A percentile compares a stretch with the other conserved stretches of the same genome.
phyloP scores from a whole-genome alignment of 257 asterid genomes.

The Primulina huaijiensis region DNA sequence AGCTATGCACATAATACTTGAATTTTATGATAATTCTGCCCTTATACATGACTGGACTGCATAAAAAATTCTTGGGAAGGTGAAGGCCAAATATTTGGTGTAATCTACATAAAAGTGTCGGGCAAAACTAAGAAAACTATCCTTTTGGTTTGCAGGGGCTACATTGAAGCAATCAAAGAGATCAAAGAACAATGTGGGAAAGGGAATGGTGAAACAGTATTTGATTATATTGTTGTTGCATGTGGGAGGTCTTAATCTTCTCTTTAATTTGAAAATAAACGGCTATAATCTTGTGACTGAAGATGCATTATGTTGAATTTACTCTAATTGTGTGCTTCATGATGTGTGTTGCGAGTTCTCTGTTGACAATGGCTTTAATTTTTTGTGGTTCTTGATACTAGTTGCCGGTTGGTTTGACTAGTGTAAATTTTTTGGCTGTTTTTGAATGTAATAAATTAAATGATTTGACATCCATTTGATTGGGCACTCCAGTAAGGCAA shows the following conservation, averaged over 20 bases:
- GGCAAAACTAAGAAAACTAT: constrained; percentile 7
- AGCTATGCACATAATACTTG: too few relatives aligned
- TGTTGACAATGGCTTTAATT: not conserved
- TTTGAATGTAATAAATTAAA: not conserved
- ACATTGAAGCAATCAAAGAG: constrained; percentile 87
- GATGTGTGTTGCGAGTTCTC: not conserved
- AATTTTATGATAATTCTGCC: not conserved
- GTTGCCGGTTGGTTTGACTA: not conserved
- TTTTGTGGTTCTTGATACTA: not conserved
- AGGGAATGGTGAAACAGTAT: constrained; percentile 32
- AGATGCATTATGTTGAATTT: not conserved
- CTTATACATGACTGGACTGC: not conserved
- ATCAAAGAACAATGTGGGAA: constrained; percentile 61
- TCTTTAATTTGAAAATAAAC: constrained; percentile 4
- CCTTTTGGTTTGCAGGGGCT: constrained; percentile 64
- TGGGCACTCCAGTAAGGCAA: not conserved
- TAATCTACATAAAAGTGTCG: not conserved
- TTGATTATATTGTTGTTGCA: constrained; percentile 84
- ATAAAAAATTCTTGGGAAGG: not conserved
- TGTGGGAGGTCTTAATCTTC: constrained; percentile 70
- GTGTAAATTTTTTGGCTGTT: not conserved
- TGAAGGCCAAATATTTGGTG: not conserved
- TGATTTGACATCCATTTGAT: not conserved
- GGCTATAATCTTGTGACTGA: not conserved
- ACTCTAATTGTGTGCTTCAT: not conserved